Evolutionary conservation across 208 protist genomes (phyloP).

Genomic region (Acanthamoeba lenticulata): DNA sequence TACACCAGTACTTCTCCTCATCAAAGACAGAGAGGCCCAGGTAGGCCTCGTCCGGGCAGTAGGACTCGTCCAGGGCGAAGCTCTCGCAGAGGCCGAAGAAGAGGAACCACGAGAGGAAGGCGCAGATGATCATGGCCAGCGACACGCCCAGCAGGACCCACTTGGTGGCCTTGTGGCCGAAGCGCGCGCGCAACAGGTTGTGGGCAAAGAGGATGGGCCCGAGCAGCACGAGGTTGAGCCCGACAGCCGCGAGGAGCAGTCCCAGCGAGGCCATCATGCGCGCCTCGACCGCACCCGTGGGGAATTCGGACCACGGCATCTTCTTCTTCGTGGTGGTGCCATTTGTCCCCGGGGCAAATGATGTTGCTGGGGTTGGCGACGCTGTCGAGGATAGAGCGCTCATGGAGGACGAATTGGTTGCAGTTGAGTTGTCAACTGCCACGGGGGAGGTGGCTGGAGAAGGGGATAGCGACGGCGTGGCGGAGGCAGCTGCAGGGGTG

Average conservation of each 20-base stretch:
- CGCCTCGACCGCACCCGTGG: background rate
- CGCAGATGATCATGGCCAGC: constrained; percentile 15
- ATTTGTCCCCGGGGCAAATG: background rate
- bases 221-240: background rate
- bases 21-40: constrained; percentile 9
- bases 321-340: background rate
- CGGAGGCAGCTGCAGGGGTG: background rate
- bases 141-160: background rate
- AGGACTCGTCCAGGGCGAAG: background rate
- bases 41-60: constrained; percentile 26
- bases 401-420: background rate
- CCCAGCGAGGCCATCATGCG: background rate
- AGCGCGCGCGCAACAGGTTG: background rate
- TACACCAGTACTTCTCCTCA: constrained; percentile 39
- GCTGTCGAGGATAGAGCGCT: background rate
- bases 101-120: constrained; percentile 40
- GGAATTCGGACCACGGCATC: background rate
- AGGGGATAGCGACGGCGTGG: background rate
- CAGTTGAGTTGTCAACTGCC: background rate
- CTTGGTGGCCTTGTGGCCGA: background rate
- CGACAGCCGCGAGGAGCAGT: background rate
- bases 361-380: too few relatives aligned
- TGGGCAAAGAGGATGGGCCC: background rate
- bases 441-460: background rate
- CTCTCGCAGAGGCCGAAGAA: constrained; percentile 23